Evolutionary conservation across 192 early-diverging fungal species (phyloP).

Genomic region (Radiomyces spectabilis): DNA sequence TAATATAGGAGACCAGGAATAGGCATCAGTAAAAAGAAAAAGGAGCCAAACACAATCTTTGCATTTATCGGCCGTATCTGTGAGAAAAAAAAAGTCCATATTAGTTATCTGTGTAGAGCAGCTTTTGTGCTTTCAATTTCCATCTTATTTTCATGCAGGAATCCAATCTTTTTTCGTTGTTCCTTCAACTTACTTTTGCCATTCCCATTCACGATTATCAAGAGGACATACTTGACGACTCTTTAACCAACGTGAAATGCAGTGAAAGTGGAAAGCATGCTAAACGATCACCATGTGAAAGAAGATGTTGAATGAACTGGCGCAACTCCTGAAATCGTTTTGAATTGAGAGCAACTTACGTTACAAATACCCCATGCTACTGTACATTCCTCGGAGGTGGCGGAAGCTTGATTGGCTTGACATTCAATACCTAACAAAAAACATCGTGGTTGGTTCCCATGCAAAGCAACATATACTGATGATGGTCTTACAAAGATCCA

Average conservation of each 20-base stretch:
- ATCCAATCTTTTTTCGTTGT: too few relatives aligned
- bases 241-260: constrained; percentile 97
- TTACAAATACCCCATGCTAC: constrained; percentile 97
- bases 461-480: not conserved
- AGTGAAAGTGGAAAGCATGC: constrained; percentile 99
- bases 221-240: constrained; percentile 93
- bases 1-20: too few relatives aligned
- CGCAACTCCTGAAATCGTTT: not conserved
- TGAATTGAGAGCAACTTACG: constrained; percentile 47
- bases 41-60: too few relatives aligned
- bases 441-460: not conserved
- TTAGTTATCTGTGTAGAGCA: too few relatives aligned
- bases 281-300: constrained; percentile 16
- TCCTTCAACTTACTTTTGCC: constrained; percentile 87
- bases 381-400: constrained; percentile 87
- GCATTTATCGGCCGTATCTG: constrained; percentile 16
- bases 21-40: too few relatives aligned
- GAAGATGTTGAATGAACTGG: not conserved
- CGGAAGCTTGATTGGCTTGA: constrained; percentile 94
- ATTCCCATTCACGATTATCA: constrained; percentile 98
- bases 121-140: not conserved
- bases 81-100: not conserved
- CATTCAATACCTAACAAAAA: constrained; percentile 78
- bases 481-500: constrained; percentile 84
- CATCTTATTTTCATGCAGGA: not conserved